Conservation (phyloP, 2,329 filamentous ascomycete species). For the Monilinia fructicola region DNA sequence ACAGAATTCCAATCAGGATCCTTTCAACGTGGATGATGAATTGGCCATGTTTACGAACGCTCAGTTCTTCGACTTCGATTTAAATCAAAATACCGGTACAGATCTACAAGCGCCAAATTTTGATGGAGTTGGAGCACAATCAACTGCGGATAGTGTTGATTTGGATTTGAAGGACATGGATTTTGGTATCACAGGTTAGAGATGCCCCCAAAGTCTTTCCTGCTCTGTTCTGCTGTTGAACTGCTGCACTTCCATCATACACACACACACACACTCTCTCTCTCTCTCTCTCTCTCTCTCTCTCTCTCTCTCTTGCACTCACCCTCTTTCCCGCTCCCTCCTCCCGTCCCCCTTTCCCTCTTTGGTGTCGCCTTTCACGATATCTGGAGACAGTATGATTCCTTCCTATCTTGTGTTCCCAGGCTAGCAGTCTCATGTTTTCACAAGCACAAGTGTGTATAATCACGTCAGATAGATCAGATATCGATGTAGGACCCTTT, state of each 20-base stretch:
- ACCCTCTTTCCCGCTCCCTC: background rate
- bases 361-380: background rate
- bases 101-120: constrained; percentile 48
- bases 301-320: too few relatives aligned
- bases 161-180: constrained; percentile 29
- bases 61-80: constrained; percentile 78
- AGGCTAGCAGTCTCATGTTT: background rate
- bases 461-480: constrained; percentile 10
- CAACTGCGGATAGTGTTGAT: constrained; percentile 25
- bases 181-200: constrained; percentile 25
- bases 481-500: constrained; percentile 9
- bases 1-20: constrained; percentile 49
- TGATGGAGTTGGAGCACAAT: constrained; percentile 25
- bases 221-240: constrained; percentile 4
- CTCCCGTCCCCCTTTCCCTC: too few relatives aligned
- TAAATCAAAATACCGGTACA: constrained; percentile 57
- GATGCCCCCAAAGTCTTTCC: constrained; percentile 3
- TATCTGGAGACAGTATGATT: background rate
- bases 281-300: background rate
- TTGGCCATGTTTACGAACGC: constrained; percentile 79
- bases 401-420: constrained; percentile 1
- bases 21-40: constrained; percentile 67
- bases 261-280: too few relatives aligned
- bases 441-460: constrained; percentile 14
- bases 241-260: background rate